These are phyloP conservation scores for Mycena sp. DNA, from an alignment of 1,284 basidiomycete genomes.

Conservation along the genomic window DNA sequence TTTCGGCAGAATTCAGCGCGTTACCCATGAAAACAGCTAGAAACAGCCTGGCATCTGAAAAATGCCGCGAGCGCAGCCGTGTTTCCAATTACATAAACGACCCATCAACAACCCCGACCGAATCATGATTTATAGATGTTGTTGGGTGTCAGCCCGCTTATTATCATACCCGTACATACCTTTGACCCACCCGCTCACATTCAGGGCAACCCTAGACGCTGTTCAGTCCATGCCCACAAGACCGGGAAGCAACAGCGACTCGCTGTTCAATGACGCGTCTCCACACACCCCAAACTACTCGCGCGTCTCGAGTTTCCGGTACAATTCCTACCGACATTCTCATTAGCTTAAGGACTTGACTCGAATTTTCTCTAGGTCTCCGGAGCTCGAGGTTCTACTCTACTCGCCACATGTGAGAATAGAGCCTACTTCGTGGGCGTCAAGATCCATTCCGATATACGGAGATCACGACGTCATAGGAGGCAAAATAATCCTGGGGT, in stretches of 20 bases:
- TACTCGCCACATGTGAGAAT: slow-evolving; percentile 54
- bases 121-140: neutral
- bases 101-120: too few species aligned
- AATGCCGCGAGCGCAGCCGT: too few species aligned
- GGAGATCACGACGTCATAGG: slow-evolving; percentile 67
- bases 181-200: neutral
- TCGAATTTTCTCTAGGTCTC: slow-evolving; percentile 52
- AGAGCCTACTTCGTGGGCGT: slow-evolving; percentile 52
- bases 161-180: neutral
- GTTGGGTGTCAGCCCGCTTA: neutral
- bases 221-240: neutral
- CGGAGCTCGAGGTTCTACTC: slow-evolving; percentile 67
- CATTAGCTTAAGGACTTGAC: neutral
- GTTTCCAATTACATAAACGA: too few species aligned
- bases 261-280: neutral
- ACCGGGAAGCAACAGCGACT: neutral
- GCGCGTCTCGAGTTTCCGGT: slow-evolving; percentile 61
- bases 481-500: slow-evolving; percentile 67
- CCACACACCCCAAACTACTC: slow-evolving; percentile 40
- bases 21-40: too few species aligned
- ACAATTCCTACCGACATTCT: neutral
- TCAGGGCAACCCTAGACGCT: neutral
- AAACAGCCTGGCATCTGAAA: too few species aligned
- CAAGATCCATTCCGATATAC: slow-evolving; percentile 62
- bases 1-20: too few species aligned